Evolutionary conservation across 805 yeast species (phyloP), one percentile per base, ranked within the genome.

Genomic region (Metschnikowia colocasiae): DNA sequence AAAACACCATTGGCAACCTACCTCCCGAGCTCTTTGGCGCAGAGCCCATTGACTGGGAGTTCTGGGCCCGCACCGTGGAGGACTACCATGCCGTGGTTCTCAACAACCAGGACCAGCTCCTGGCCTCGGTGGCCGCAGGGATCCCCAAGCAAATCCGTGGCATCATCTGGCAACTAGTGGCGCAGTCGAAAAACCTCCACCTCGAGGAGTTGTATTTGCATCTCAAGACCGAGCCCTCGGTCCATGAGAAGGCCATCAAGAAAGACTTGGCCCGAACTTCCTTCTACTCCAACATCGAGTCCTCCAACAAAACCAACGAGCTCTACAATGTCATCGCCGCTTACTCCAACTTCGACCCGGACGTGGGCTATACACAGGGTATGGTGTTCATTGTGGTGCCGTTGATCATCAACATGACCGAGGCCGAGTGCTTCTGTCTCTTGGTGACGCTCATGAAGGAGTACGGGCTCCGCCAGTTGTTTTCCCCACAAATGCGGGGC

Each of bases 311-410:
- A 57, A 68, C 75, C 10, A 83, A 79, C 29, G 82, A 87, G 42
- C 69, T 94, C 30, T 86, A 74, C 59, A 81, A 82, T 47, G 83
- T 94, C 25, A 78, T 94, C 52, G 87, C 86, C 59, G 91, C 90
- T 0, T 94, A 92, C 68, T 81, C 94, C 19, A 68, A 88, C 40
- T 85, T 80, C 62, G 98, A 94, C 63, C 82, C 86, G 1, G 97
- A 91, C 43, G 97, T 94, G 43, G 99, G 99, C 0, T 94, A 94
- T 60, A 94, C 97, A 1, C 99, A 94, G 66, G 98, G 99, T 6
- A 90, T 94, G 97, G 95, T 95, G 1, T 94, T 94, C 60, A 80
- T 94, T 37, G 80, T 87, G 0, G 89, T 89, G 5, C 97, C 99
- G 2, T 66, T 94, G 40, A 70, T 90, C 38, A 74, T 91, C 71